Conservation (phyloP, 371 early-diverging fungal genomes). For the Lichtheimia hyalospora region DNA sequence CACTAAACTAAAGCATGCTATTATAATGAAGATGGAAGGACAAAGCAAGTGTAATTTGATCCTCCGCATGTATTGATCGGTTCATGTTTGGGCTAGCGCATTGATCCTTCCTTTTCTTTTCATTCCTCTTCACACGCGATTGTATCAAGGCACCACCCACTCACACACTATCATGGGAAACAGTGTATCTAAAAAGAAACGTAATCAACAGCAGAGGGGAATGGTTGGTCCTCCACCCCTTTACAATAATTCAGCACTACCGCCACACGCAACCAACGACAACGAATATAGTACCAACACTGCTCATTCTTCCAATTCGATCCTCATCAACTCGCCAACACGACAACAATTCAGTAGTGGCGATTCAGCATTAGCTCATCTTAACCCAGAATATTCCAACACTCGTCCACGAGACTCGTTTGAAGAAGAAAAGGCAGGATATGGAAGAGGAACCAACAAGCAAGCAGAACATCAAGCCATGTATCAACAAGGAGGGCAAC, state of each 20-base stretch:
- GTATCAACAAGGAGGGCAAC: conserved; percentile 30
- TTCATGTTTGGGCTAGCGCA: too few species aligned
- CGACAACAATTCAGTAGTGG: neutral
- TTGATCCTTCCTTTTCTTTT: too few species aligned
- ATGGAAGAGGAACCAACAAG: neutral
- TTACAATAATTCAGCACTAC: neutral
- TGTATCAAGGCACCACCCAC: too few species aligned
- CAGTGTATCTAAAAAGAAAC: neutral
- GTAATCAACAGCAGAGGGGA: neutral
- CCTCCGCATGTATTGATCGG: too few species aligned
- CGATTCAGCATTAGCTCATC: conserved; percentile 5
- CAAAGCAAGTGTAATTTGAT: too few species aligned
- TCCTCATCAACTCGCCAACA: conserved; percentile 23
- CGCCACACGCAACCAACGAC: conserved; percentile 10
- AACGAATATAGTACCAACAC: conserved; percentile 31
- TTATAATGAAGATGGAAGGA: too few species aligned
- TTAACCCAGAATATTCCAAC: conserved; percentile 19
- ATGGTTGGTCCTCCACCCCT: too few species aligned
- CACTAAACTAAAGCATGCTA: too few species aligned
- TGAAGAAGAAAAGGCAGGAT: neutral
- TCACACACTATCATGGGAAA: neutral
- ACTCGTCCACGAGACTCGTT: neutral
- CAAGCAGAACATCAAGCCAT: neutral
- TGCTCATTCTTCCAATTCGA: conserved; percentile 27
- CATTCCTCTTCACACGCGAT: too few species aligned